Evolutionary conservation across 2,329 filamentous ascomycete species (phyloP).

Genomic region (Diaporthe sp.): DNA sequence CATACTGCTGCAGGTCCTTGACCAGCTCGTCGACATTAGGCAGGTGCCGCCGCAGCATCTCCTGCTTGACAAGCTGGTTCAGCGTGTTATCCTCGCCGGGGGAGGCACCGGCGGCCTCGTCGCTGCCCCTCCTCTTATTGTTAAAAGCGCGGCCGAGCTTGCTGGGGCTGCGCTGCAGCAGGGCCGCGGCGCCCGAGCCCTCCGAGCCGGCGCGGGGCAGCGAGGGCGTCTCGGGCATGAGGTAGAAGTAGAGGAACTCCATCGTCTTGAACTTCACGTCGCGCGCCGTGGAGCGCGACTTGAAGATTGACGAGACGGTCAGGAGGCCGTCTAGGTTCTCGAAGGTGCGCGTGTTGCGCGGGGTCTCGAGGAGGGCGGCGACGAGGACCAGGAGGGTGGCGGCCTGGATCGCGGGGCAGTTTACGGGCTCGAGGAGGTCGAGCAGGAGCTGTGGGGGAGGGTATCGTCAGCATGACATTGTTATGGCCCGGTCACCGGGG

Average conservation of each 20-base stretch:
- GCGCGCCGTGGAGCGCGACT: conserved; percentile 83
- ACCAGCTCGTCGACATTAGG: conserved; percentile 88
- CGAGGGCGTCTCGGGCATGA: conserved; percentile 87
- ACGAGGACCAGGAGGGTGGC: conserved; percentile 91
- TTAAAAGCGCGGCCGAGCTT: conserved; percentile 66
- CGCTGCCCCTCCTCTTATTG: conserved; percentile 44
- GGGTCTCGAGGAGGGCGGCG: conserved; percentile 85
- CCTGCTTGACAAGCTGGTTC: conserved; percentile 84
- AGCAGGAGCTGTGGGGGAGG: conserved; percentile 73
- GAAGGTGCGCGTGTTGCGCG: conserved; percentile 90
- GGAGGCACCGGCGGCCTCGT: conserved; percentile 36
- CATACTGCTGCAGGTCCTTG: conserved; percentile 82
- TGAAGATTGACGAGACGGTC: conserved; percentile 93
- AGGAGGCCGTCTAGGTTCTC: conserved; percentile 92
- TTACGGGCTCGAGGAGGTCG: conserved; percentile 91
- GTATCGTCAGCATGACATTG: not conserved
- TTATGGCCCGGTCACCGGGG: no score
- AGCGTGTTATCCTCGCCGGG: conserved; percentile 59
- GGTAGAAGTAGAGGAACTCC: conserved; percentile 98
- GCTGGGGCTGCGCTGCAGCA: conserved; percentile 75
- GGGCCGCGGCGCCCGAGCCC: conserved; percentile 41
- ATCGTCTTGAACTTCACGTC: conserved; percentile 96
- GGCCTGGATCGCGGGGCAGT: conserved; percentile 92
- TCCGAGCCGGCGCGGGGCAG: conserved; percentile 60
- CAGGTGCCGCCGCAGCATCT: conserved; percentile 79